Evolutionary conservation across 345 rosid species (phyloP), one percentile per base, ranked within the genome.

Genomic region (Rhizophora apiculata): DNA sequence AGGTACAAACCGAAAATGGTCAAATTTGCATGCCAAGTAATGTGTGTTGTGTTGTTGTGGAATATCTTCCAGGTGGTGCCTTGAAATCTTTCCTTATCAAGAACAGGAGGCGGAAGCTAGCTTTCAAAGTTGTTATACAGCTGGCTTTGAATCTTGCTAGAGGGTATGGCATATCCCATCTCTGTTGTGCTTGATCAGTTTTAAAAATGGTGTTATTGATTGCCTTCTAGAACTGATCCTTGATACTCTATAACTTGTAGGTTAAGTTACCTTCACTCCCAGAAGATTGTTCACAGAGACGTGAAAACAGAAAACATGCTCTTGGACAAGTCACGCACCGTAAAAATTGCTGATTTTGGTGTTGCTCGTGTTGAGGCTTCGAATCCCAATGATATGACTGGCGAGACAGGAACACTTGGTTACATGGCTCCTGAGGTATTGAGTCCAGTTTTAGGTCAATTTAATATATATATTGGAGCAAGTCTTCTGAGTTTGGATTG

Each of bases 351-450:
- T 6, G 99, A 95, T 80, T 95, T 95, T 18, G 99, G 99, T 68
- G 99, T 95, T 70, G 99, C 98, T 39, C 92, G 99, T 59, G 96
- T 95, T 37, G 99, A 95, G 80, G 99, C 98, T 59, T 95, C 99
- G 60, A 95, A 95, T 82, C 97, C 99, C 62, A 92, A 86, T 77
- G 99, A 95, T 75, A 95, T 95, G 99, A 95, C 99, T 20, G 99
- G 99, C 70, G 99, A 95, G 82, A 95, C 99, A 31, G 99, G 99
- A 60, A 95, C 99, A 43, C 93, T 95, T 51, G 99, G 99, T 63
- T 95, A 95, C 81, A 95, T 95, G 99, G 99, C 99, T 76, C 98
- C 99, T 30, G 99, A 95, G 99, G 99, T 95, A 84, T 49, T 37
- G 29, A 68, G 1, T n/a, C 1, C 49, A 43, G 18, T 15, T 43